A percentile compares a stretch with the other conserved stretches of the same genome.
Evolutionary conservation across 768 basidiomycete species (phyloP).

Genomic region (Xerocomus spinulosus): DNA sequence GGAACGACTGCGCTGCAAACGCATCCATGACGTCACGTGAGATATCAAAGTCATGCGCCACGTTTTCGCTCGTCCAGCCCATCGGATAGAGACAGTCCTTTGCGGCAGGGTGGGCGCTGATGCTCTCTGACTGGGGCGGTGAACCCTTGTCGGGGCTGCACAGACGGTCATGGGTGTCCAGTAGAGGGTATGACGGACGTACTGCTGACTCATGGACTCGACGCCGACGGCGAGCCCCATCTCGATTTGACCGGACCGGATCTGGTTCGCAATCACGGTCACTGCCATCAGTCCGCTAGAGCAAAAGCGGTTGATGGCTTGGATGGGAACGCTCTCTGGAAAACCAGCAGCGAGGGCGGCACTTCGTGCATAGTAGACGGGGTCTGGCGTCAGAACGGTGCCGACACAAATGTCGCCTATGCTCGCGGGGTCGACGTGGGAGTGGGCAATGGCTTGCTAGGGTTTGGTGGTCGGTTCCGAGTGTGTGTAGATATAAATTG

Average conservation of each 20-base stretch:
- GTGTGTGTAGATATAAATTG: neutral
- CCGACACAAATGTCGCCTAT: conserved; percentile 81
- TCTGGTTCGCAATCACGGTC: conserved; percentile 70
- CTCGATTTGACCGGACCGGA: conserved; percentile 73
- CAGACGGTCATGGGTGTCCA: too few species aligned
- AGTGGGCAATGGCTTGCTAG: conserved; percentile 56
- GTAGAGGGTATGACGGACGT: too few species aligned
- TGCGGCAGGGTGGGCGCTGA: conserved; percentile 52
- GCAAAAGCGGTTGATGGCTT: conserved; percentile 76
- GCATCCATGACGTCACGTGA: conserved; percentile 73
- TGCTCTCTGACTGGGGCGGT: conserved; percentile 55
- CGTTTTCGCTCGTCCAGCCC: conserved; percentile 91
- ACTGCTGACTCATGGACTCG: conserved; percentile 83
- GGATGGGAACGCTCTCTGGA: conserved; percentile 70
- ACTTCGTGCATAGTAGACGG: conserved; percentile 65
- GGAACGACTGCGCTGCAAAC: conserved; percentile 71
- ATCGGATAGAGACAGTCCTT: conserved; percentile 66
- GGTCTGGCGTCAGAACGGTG: conserved; percentile 61
- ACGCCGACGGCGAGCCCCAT: conserved; percentile 79
- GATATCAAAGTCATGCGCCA: conserved; percentile 68
- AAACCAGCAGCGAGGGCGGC: conserved; percentile 78
- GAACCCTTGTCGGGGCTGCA: conserved; percentile 63
- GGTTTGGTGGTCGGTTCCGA: neutral
- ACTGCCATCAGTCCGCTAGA: conserved; percentile 85
- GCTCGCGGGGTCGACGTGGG: conserved; percentile 56